Evolutionary conservation across 805 yeast species (phyloP).

Genomic region (Starmerella geochares): DNA sequence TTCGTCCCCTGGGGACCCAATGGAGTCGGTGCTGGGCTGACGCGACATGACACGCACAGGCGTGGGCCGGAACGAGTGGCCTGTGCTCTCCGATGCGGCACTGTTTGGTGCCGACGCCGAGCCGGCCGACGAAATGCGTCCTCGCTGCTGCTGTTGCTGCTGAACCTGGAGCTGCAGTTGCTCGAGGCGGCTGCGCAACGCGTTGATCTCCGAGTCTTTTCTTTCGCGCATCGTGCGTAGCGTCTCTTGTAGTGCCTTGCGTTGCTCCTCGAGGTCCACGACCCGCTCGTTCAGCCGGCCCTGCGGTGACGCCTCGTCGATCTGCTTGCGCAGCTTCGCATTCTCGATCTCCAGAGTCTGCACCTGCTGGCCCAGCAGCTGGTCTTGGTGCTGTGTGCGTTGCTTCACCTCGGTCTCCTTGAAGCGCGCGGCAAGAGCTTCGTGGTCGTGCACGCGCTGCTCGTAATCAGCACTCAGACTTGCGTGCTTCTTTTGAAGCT

Average conservation of each 20-base stretch:
- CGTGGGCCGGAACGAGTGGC: slow-evolving; percentile 1
- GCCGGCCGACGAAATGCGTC: slow-evolving; percentile 3
- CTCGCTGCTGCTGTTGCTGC: slow-evolving; percentile 20
- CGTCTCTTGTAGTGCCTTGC: slow-evolving; percentile 35
- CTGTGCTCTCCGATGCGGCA: neutral
- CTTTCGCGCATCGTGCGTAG: slow-evolving; percentile 35
- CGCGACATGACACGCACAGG: slow-evolving; percentile 3
- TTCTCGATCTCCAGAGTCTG: slow-evolving; percentile 31
- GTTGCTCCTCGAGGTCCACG: slow-evolving; percentile 31
- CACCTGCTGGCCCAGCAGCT: slow-evolving; percentile 29
- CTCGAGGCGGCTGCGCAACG: slow-evolving; percentile 27
- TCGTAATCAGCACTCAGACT: slow-evolving; percentile 19
- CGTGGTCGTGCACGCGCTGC: slow-evolving; percentile 6
- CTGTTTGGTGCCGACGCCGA: neutral
- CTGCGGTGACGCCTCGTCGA: slow-evolving; percentile 28
- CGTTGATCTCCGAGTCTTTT: slow-evolving; percentile 32
- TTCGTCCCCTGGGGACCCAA: neutral
- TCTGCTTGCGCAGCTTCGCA: slow-evolving; percentile 26
- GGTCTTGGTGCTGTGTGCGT: slow-evolving; percentile 14
- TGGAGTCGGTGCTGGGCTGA: neutral
- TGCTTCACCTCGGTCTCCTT: slow-evolving; percentile 23
- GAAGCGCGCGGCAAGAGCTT: slow-evolving; percentile 6
- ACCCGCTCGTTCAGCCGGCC: slow-evolving; percentile 33
- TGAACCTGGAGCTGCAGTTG: slow-evolving; percentile 21
- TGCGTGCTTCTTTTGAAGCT: slow-evolving; percentile 24